A percentile compares a stretch with the other conserved stretches of the same genome.
Conservation (phyloP, 805 yeast genomes). For the Ogataea methylovora region DNA sequence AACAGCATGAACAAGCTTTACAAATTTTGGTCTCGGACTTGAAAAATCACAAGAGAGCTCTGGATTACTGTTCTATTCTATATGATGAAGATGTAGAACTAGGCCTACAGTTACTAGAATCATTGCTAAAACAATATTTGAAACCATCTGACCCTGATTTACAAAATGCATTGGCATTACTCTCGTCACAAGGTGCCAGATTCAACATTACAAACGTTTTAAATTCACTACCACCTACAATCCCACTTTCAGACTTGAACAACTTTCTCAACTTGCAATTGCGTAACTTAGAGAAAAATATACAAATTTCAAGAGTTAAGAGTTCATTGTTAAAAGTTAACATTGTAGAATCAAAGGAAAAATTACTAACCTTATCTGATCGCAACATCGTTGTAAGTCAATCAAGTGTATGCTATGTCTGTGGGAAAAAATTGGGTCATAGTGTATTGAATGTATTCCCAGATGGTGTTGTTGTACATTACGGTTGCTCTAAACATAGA, state of each 20-base stretch:
- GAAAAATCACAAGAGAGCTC: conserved; percentile 49
- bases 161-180: conserved; percentile 29
- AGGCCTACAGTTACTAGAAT: conserved; percentile 42
- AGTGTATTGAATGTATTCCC: conserved; percentile 43
- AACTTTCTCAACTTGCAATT: conserved; percentile 38
- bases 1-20: conserved; percentile 56
- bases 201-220: conserved; percentile 28
- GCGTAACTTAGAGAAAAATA: conserved; percentile 29
- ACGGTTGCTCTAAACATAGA: conserved; percentile 35
- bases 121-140: conserved; percentile 36
- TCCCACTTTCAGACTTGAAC: conserved; percentile 36
- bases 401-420: conserved; percentile 48
- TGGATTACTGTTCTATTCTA: conserved; percentile 49
- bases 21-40: conserved; percentile 52
- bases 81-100: conserved; percentile 26
- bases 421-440: conserved; percentile 48
- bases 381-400: conserved; percentile 28
- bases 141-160: conserved; percentile 6
- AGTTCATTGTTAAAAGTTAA: conserved; percentile 49
- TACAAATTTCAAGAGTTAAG: conserved; percentile 33
- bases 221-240: conserved; percentile 41
- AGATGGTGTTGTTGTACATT: conserved; percentile 42
- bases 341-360: conserved; percentile 34
- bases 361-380: conserved; percentile 22
- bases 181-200: conserved; percentile 37